Percentiles rank a stretch among this genome's conserved stretches.
phyloP scores from a whole-genome alignment of 139 green algal genomes.

The Astrephomene gubernaculifera region DNA sequence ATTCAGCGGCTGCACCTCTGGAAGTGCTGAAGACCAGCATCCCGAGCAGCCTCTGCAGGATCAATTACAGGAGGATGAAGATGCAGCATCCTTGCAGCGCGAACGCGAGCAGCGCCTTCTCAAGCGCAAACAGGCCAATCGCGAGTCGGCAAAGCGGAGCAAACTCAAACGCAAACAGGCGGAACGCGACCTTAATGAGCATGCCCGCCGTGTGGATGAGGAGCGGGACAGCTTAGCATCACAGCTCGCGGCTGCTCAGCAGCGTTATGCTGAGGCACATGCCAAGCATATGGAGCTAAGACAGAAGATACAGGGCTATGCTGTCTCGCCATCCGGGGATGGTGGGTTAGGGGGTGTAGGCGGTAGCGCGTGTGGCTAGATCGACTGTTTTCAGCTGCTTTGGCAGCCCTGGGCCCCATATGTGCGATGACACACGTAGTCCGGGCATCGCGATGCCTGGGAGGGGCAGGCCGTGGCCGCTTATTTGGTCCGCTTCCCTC shows the following conservation, averaged over 20 bases:
- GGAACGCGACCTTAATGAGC: slow-evolving; percentile 31
- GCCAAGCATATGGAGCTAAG: not conserved
- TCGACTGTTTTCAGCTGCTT: too few relatives aligned
- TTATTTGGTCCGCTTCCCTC: too few relatives aligned
- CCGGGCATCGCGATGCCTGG: too few relatives aligned
- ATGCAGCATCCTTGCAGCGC: not conserved
- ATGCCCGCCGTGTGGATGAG: slow-evolving; percentile 9
- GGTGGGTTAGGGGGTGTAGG: too few relatives aligned
- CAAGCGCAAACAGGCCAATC: slow-evolving; percentile 26
- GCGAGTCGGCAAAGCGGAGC: slow-evolving; percentile 32
- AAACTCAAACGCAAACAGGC: slow-evolving; percentile 35
- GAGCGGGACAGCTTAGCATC: slow-evolving; percentile 14
- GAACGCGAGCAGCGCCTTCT: slow-evolving; percentile 15
- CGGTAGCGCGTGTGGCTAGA: too few relatives aligned
- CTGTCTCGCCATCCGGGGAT: too few relatives aligned
- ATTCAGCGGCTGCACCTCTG: too few relatives aligned
- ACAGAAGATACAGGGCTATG: slow-evolving; percentile 11
- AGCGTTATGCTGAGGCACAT: slow-evolving; percentile 3
- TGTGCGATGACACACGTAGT: too few relatives aligned
- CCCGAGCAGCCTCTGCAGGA: too few relatives aligned
- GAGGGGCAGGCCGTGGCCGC: too few relatives aligned
- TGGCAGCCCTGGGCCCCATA: too few relatives aligned
- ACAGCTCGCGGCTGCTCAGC: slow-evolving; percentile 16
- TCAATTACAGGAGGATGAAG: too few relatives aligned
- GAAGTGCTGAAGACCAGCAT: not conserved